phyloP scores from a whole-genome alignment of 1,139 yeast genomes.

The Hyphopichia fennica region DNA sequence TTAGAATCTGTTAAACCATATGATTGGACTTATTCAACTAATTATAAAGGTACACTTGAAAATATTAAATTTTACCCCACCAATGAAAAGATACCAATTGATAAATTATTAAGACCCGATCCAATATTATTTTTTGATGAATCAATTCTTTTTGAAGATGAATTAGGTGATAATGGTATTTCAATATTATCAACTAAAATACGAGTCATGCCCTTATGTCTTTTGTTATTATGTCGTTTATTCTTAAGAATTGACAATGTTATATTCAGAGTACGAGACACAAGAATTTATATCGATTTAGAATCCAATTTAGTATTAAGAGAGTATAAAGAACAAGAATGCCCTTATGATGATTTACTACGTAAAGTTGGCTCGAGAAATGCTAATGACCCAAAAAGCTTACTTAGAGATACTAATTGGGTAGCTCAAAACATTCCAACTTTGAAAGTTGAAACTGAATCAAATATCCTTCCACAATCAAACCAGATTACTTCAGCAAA shows the following conservation, averaged over 20 bases:
- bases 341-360: conserved; percentile 57
- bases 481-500: neutral
- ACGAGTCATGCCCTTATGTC: conserved; percentile 84
- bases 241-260: conserved; percentile 91
- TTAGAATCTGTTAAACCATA: conserved; percentile 61
- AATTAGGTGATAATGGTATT: conserved; percentile 93
- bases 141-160: conserved; percentile 87
- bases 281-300: conserved; percentile 81
- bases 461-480: neutral
- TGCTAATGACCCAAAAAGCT: conserved; percentile 69
- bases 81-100: conserved; percentile 57
- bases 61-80: conserved; percentile 22
- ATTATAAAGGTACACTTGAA: conserved; percentile 61
- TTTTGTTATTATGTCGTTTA: conserved; percentile 71
- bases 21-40: conserved; percentile 95
- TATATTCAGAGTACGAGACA: conserved; percentile 77
- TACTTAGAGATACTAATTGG: conserved; percentile 82
- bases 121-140: conserved; percentile 91
- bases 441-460: conserved; percentile 7
- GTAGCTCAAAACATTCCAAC: conserved; percentile 62
- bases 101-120: conserved; percentile 68
- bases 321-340: conserved; percentile 78
- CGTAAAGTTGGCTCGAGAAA: conserved; percentile 34
- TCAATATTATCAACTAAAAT: conserved; percentile 75
- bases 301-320: conserved; percentile 62